A percentile compares a stretch with the other conserved stretches of the same genome.
Conservation (phyloP, 1,284 basidiomycete genomes). For the Fomitopsis palustris region DNA sequence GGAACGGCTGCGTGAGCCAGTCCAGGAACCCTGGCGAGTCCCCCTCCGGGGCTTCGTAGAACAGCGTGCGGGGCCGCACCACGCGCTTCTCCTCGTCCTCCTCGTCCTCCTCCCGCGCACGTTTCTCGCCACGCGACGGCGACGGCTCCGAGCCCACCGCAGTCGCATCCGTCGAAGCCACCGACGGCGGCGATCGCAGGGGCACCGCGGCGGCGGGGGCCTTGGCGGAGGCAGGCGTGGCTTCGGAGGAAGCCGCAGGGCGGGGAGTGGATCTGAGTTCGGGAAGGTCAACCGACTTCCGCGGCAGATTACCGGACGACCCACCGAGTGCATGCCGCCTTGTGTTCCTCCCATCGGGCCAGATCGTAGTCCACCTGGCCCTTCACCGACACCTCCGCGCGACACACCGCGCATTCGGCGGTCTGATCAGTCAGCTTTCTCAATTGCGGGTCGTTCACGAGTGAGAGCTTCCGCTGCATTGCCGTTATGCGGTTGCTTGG, state of each 20-base stretch:
- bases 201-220: constrained; percentile 7
- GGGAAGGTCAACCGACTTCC: not conserved
- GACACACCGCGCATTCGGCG: constrained; percentile 52
- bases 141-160: constrained; percentile 30
- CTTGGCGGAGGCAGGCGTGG: not conserved
- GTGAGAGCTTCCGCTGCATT: constrained; percentile 51
- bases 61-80: constrained; percentile 48
- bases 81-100: constrained; percentile 35
- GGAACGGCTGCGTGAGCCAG: constrained; percentile 59
- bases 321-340: constrained; percentile 44
- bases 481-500: constrained; percentile 54
- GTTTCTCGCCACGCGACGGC: constrained; percentile 39
- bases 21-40: constrained; percentile 44
- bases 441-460: constrained; percentile 60
- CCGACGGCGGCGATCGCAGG: constrained; percentile 32
- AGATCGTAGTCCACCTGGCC: constrained; percentile 53
- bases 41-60: constrained; percentile 38
- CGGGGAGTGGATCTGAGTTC: constrained; percentile 2
- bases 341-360: constrained; percentile 57
- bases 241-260: not conserved
- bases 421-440: constrained; percentile 39
- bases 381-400: constrained; percentile 36
- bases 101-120: constrained; percentile 38
- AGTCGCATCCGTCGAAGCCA: constrained; percentile 40
- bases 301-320: not conserved